Evolutionary conservation across 2,329 filamentous ascomycete genomes (phyloP).

Genomic region (Magnaporthiopsis poae): DNA sequence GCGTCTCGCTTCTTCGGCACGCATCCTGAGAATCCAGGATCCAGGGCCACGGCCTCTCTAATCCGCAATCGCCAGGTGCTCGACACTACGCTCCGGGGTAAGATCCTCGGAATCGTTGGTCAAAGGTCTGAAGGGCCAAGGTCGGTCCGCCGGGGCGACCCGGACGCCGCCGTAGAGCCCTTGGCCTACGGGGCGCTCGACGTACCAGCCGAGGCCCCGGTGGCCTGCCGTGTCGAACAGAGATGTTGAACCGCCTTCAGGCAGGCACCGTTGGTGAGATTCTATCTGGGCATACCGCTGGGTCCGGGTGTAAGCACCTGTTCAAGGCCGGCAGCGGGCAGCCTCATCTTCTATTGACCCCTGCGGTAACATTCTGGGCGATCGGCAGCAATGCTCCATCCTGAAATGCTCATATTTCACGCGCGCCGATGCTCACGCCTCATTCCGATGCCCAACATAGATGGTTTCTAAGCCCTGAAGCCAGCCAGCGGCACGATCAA

Average conservation of each 20-base stretch:
- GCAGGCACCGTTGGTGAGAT: background rate
- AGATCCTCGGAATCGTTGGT: constrained; percentile 10
- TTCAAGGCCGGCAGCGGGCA: too few relatives aligned
- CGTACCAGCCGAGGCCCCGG: constrained; percentile 6
- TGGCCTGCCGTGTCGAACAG: background rate
- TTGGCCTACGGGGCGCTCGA: constrained; percentile 5
- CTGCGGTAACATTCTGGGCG: too few relatives aligned
- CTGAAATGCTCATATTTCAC: too few relatives aligned
- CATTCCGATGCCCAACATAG: too few relatives aligned
- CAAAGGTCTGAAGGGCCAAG: constrained; percentile 12
- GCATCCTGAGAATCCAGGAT: constrained; percentile 14
- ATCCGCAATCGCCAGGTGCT: constrained; percentile 13
- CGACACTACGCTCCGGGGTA: constrained; percentile 10
- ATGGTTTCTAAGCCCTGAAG: too few relatives aligned
- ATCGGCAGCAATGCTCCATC: too few relatives aligned
- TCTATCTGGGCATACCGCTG: too few relatives aligned
- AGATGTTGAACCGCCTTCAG: background rate
- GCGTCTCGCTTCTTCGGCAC: constrained; percentile 13
- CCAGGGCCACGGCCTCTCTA: constrained; percentile 13
- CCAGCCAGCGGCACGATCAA: too few relatives aligned
- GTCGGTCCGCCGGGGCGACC: constrained; percentile 12
- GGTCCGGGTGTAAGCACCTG: too few relatives aligned
- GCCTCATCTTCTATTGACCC: too few relatives aligned
- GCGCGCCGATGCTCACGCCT: too few relatives aligned
- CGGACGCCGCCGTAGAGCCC: constrained; percentile 13